A percentile compares a stretch with the other conserved stretches of the same genome.
Evolutionary conservation across 2,329 filamentous ascomycete species (phyloP).

Genomic region (Rhynchosporium agropyri): DNA sequence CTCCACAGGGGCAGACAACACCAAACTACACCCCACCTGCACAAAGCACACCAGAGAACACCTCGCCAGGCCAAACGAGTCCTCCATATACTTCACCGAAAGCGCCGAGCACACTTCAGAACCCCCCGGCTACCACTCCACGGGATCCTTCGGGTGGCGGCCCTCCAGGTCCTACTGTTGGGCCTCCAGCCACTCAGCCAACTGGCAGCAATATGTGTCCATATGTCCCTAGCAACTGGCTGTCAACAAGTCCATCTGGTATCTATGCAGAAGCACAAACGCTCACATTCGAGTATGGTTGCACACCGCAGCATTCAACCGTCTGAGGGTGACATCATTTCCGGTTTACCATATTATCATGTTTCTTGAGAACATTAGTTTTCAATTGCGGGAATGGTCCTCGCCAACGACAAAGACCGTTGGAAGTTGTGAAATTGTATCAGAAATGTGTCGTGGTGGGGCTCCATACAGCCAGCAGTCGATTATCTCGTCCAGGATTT

Average conservation of each 20-base stretch:
- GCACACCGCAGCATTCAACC: neutral
- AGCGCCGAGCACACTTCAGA: neutral
- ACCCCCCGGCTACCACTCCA: neutral
- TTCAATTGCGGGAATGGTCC: too few species aligned
- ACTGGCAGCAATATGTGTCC: constrained; percentile 2
- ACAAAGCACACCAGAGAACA: neutral
- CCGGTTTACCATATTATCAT: too few species aligned
- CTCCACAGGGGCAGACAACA: neutral
- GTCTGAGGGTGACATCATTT: neutral
- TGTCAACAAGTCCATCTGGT: constrained; percentile 3
- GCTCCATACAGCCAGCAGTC: too few species aligned
- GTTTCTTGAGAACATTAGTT: too few species aligned
- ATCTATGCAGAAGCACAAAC: neutral
- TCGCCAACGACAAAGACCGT: too few species aligned
- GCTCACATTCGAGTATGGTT: neutral
- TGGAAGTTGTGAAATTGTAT: too few species aligned
- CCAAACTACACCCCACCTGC: neutral
- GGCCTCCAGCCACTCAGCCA: neutral
- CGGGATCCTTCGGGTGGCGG: neutral
- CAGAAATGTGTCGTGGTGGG: too few species aligned
- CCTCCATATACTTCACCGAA: too few species aligned
- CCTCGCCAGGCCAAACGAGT: neutral
- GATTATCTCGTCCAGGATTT: too few species aligned
- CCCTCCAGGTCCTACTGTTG: neutral
- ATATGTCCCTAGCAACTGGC: constrained; percentile 4